Evolutionary conservation across 495 filamentous ascomycete species (phyloP), one percentile per base, ranked within the genome.

Genomic region (Neohortaea acidophila): DNA sequence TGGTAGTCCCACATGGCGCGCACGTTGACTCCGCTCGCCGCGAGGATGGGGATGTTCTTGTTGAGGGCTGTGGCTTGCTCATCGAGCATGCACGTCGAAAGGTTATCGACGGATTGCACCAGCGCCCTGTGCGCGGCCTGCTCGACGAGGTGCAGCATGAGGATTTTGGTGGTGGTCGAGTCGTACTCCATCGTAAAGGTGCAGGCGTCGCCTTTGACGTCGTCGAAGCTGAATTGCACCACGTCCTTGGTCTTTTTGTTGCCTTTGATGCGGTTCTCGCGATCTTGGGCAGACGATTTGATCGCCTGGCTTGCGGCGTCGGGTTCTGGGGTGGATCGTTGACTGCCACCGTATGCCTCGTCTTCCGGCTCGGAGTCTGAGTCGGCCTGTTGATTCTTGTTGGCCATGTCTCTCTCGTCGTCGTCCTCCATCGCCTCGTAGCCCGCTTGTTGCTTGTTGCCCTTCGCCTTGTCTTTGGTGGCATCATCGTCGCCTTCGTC

Each of bases 371-470:
- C 48, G 3, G 20, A 30, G 13, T 27, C 21, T 0, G 19, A 17
- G 2, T 63, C 69, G 32, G 72, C 68, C 26, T 66, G 65, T 38
- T 65, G 63, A 35, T 70, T 59, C 38, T 65, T 58, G 38, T 54
- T 63, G 59, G 78, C 59, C 47, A 87, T 77, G n/a, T 41, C 48
- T 14, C 60, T 73, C 46, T 85, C 74, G 54, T 97, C 89, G 4
- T 82, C 91, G 21, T 92, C 87, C 51, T 96, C 87, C 21, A 84
- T 84, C 5, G 70, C 84, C 25, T 81, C 91, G 53, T 96, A 97
- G 10, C 81, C 84, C 6, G 86, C 73, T 59, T 94, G 81, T 31
- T 63, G 59, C 32, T 79, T 70, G 55, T 89, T 86, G 12, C 75
- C 70, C 38, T 65, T 69, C 49, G 77, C 70, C 57, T 83, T 81